These are phyloP conservation scores for Alternaria gaisen DNA, from an alignment of 2,329 filamentous ascomycete species.

Conservation along the genomic window DNA sequence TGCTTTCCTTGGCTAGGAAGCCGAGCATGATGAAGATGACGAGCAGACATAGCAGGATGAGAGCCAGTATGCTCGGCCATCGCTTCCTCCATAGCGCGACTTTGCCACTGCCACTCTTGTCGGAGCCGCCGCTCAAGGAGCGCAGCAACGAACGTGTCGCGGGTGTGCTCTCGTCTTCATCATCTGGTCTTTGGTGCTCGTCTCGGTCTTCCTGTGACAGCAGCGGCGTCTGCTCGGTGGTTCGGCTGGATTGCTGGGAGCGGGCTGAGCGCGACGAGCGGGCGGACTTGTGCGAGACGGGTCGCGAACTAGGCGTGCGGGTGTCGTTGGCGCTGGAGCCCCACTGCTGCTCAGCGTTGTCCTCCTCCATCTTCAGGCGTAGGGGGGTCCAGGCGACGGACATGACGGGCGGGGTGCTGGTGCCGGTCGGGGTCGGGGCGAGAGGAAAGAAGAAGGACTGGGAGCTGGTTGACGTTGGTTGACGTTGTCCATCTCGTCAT, in stretches of 20 bases:
- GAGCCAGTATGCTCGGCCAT: conserved; percentile 83
- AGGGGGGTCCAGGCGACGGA: conserved; percentile 18
- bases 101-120: conserved; percentile 30
- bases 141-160: conserved; percentile 50
- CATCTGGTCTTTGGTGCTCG: conserved; percentile 33
- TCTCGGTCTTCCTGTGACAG: conserved; percentile 41
- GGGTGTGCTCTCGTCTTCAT: conserved; percentile 32
- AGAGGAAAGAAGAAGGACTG: not conserved
- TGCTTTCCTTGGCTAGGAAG: conserved; percentile 80
- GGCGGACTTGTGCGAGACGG: conserved; percentile 48
- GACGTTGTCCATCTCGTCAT: conserved; percentile 24
- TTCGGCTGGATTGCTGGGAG: conserved; percentile 42
- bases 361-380: conserved; percentile 16
- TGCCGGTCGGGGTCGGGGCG: conserved; percentile 8
- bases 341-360: conserved; percentile 47
- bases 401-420: conserved; percentile 9
- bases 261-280: conserved; percentile 45
- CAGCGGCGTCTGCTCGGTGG: conserved; percentile 54
- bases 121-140: conserved; percentile 40
- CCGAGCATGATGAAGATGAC: conserved; percentile 79
- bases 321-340: conserved; percentile 36
- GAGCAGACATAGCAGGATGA: conserved; percentile 69
- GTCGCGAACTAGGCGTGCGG: conserved; percentile 48
- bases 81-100: conserved; percentile 55
- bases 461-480: conserved; percentile 2